Conservation (phyloP, 2,329 filamentous ascomycete species). For the Aspergillus alliaceus region DNA sequence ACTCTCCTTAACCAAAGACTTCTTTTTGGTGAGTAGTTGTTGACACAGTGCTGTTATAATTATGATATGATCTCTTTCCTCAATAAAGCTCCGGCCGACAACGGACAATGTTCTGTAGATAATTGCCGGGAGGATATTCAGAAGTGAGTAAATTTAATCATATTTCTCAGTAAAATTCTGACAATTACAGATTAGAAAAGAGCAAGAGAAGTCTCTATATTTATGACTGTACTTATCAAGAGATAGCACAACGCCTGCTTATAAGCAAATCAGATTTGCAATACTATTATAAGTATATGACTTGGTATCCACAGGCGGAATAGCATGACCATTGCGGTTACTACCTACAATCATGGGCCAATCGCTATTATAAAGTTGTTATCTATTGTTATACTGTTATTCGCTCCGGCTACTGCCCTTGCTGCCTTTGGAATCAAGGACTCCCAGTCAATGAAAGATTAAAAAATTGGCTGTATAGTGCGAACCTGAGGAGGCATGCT, state of each 20-base stretch:
- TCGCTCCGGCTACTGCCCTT: slow-evolving; percentile 7
- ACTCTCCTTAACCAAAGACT: slow-evolving; percentile 19
- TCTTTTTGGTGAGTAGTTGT: slow-evolving; percentile 14
- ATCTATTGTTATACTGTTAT: slow-evolving; percentile 3
- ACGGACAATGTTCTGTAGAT: slow-evolving; percentile 12
- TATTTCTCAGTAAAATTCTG: slow-evolving; percentile 9
- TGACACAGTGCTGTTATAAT: slow-evolving; percentile 12
- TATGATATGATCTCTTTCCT: slow-evolving; percentile 19
- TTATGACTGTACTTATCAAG: slow-evolving; percentile 13
- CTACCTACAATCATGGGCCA: slow-evolving; percentile 14
- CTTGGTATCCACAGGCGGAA: slow-evolving; percentile 10
- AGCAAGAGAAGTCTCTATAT: slow-evolving; percentile 15
- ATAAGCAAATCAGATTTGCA: slow-evolving; percentile 11
- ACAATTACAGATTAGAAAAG: slow-evolving; percentile 15
- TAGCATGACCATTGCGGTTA: slow-evolving; percentile 7
- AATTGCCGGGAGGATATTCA: slow-evolving; percentile 9
- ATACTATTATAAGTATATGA: slow-evolving; percentile 19
- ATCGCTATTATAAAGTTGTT: slow-evolving; percentile 13
- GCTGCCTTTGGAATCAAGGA: slow-evolving; percentile 3
- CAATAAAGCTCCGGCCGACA: slow-evolving; percentile 7
- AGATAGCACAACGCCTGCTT: slow-evolving; percentile 8
- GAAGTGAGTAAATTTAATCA: slow-evolving; percentile 11
- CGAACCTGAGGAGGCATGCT: background rate
- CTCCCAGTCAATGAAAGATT: background rate
- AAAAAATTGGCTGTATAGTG: slow-evolving; percentile 3